A percentile compares a stretch with the other conserved stretches of the same genome.
Evolutionary conservation across 768 basidiomycete genomes (phyloP).

Genomic region (Tylopilus sp.): DNA sequence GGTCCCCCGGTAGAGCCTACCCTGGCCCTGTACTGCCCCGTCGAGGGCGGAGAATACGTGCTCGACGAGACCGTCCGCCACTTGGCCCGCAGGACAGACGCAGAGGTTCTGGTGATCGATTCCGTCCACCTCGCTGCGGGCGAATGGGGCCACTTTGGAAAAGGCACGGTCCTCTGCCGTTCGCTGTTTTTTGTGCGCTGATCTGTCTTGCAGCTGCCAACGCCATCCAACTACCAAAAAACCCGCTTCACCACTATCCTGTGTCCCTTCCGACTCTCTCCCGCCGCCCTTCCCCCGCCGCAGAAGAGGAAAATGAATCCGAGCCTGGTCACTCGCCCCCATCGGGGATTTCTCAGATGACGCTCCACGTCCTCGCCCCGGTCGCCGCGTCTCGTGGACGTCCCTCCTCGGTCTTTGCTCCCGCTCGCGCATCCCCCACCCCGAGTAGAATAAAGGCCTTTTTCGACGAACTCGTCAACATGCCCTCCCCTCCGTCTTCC

Average conservation of each 20-base stretch:
- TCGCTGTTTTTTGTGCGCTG: neutral
- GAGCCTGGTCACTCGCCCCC: conserved; percentile 43
- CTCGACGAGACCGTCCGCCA: conserved; percentile 77
- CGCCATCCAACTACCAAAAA: conserved; percentile 62
- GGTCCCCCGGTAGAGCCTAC: conserved; percentile 71
- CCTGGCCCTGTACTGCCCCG: conserved; percentile 79
- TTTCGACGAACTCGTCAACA: conserved; percentile 75
- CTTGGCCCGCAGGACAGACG: conserved; percentile 64
- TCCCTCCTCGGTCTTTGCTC: conserved; percentile 32
- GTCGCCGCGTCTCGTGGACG: conserved; percentile 33
- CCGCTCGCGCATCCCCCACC: conserved; percentile 41
- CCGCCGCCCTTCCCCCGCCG: conserved; percentile 21
- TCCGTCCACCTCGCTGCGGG: conserved; percentile 81
- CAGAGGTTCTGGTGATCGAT: conserved; percentile 85
- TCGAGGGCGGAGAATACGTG: conserved; percentile 79
- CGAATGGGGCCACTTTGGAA: conserved; percentile 83
- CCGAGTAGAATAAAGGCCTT: conserved; percentile 64
- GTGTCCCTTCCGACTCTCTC: conserved; percentile 28
- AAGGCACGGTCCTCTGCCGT: conserved; percentile 43
- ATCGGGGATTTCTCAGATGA: conserved; percentile 39
- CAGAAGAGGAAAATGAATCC: conserved; percentile 47
- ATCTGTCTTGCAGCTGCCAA: conserved; percentile 52
- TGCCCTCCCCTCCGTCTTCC: conserved; percentile 36
- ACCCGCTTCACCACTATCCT: conserved; percentile 69
- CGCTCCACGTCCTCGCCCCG: conserved; percentile 43